Conservation (phyloP, 1,284 basidiomycete species). For the Farysia itapuensis region DNA sequence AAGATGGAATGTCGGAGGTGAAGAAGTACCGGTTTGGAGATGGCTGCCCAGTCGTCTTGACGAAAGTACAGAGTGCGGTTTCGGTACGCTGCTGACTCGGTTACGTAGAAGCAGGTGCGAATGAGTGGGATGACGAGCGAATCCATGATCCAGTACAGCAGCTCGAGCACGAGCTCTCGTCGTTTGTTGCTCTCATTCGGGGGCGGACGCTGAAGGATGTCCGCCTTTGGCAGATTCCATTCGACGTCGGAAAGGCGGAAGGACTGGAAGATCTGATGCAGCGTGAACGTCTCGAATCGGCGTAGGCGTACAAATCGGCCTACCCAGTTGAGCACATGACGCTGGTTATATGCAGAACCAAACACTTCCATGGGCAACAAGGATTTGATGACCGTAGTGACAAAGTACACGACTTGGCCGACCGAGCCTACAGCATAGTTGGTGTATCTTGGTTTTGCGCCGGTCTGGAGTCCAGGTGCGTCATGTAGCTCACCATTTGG, state of each 20-base stretch:
- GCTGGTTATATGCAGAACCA: slow-evolving; percentile 74
- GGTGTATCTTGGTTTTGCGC: slow-evolving; percentile 78
- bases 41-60: slow-evolving; percentile 82
- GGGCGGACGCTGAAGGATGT: slow-evolving; percentile 60
- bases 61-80: slow-evolving; percentile 88
- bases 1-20: slow-evolving; percentile 66
- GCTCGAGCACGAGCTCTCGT: slow-evolving; percentile 76
- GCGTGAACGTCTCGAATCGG: slow-evolving; percentile 75
- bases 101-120: slow-evolving; percentile 89
- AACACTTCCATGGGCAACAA: slow-evolving; percentile 77
- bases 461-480: too few relatives aligned
- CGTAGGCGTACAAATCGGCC: slow-evolving; percentile 73
- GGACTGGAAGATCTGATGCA: slow-evolving; percentile 79
- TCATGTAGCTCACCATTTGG: background rate
- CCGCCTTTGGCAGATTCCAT: slow-evolving; percentile 69
- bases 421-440: slow-evolving; percentile 71
- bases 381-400: slow-evolving; percentile 66
- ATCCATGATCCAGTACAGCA: slow-evolving; percentile 90
- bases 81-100: slow-evolving; percentile 84
- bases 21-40: slow-evolving; percentile 78
- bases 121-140: slow-evolving; percentile 78
- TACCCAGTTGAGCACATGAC: slow-evolving; percentile 68
- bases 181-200: slow-evolving; percentile 74
- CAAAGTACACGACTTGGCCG: slow-evolving; percentile 65
- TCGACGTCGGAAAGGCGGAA: slow-evolving; percentile 75